phyloP scores from a whole-genome alignment of 225 moss, liverwort and hornwort species.

The Pseudoscleropodium purum region DNA sequence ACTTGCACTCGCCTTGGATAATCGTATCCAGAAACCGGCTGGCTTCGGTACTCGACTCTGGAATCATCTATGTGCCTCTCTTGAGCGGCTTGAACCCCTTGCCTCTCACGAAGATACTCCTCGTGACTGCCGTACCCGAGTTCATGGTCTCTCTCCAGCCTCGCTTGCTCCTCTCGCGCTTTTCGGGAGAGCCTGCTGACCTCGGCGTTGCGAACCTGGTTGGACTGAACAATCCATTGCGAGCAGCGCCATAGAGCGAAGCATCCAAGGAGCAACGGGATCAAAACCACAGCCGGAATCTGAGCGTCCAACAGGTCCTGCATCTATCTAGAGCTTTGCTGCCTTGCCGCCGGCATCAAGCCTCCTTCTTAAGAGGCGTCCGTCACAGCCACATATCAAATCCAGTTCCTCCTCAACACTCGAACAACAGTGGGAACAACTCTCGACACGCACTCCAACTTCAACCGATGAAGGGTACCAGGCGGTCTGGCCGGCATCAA shows the following conservation, averaged over 20 bases:
- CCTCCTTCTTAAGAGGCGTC: background rate
- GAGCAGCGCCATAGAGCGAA: constrained; percentile 30
- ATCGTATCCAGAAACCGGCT: constrained; percentile 22
- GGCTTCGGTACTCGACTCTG: constrained; percentile 26
- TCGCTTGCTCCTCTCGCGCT: constrained; percentile 54
- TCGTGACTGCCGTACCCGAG: constrained; percentile 35
- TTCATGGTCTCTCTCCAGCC: constrained; percentile 53
- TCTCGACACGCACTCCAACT: background rate
- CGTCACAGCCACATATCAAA: background rate
- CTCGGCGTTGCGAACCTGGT: constrained; percentile 20
- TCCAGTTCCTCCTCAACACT: background rate
- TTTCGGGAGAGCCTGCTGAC: constrained; percentile 39
- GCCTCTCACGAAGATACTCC: constrained; percentile 39
- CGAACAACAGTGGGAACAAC: background rate
- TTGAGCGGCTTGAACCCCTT: background rate
- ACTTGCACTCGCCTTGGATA: constrained; percentile 10
- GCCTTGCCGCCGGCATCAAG: constrained; percentile 30
- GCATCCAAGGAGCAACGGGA: constrained; percentile 19
- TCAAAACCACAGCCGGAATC: constrained; percentile 41
- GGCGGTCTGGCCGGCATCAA: background rate
- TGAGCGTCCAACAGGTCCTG: constrained; percentile 39
- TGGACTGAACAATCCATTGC: constrained; percentile 6
- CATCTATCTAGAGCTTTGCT: constrained; percentile 45
- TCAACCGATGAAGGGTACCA: background rate
- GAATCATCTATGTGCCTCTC: constrained; percentile 21